These are phyloP conservation scores for Xylaria sp. DNA, from an alignment of 2,329 filamentous ascomycete genomes.

Conservation along the genomic window DNA sequence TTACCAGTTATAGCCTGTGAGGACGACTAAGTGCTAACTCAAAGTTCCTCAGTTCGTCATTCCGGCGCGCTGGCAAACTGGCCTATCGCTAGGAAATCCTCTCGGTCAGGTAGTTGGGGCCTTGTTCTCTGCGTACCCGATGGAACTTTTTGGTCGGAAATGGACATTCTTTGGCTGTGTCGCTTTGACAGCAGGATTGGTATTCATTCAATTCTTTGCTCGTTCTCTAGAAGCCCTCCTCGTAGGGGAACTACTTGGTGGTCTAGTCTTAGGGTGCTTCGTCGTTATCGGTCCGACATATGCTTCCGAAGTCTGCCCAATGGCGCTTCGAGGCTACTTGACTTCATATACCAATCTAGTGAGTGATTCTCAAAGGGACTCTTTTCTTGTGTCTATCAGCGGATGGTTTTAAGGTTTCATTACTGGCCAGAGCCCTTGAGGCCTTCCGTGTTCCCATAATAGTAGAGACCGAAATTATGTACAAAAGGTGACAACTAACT, in stretches of 20 bases:
- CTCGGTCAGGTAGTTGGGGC: constrained; percentile 67
- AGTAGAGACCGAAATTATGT: neutral
- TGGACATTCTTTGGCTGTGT: constrained; percentile 58
- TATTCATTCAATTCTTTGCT: constrained; percentile 73
- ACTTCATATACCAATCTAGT: constrained; percentile 68
- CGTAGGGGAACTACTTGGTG: constrained; percentile 70
- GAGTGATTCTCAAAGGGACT: neutral
- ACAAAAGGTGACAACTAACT: neutral
- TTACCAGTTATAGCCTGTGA: neutral
- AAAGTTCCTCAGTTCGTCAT: constrained; percentile 41
- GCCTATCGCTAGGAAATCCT: constrained; percentile 63
- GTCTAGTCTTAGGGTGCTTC: constrained; percentile 70
- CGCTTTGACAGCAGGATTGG: constrained; percentile 59
- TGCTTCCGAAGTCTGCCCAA: constrained; percentile 69
- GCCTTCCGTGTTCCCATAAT: neutral
- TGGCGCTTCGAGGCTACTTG: constrained; percentile 65
- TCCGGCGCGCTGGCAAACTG: constrained; percentile 58
- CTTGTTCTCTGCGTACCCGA: constrained; percentile 59
- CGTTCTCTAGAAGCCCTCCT: constrained; percentile 64
- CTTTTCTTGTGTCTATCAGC: neutral
- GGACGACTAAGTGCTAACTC: constrained; percentile 5
- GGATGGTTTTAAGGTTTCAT: neutral
- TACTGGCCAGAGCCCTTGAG: neutral
- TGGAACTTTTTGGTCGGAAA: constrained; percentile 58
- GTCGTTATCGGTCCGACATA: constrained; percentile 69